Conservation (phyloP, 805 yeast genomes). For the Pichia rugopelliculosa region DNA sequence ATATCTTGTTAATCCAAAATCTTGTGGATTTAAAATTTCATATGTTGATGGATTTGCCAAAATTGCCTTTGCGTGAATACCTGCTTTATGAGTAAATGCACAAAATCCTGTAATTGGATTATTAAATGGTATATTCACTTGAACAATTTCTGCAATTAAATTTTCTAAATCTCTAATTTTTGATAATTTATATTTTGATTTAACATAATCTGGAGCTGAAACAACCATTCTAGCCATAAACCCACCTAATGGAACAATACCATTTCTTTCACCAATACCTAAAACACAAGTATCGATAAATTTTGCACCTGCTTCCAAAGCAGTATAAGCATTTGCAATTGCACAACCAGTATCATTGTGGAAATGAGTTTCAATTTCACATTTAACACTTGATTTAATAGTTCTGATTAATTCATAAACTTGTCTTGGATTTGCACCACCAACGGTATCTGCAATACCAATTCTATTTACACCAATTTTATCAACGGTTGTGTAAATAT, state of each 20-base stretch:
- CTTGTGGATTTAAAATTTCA: constrained; percentile 50
- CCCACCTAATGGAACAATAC: constrained; percentile 55
- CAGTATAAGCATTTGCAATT: constrained; percentile 55
- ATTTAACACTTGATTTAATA: constrained; percentile 46
- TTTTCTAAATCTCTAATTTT: constrained; percentile 52
- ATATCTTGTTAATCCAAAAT: constrained; percentile 54
- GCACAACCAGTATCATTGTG: constrained; percentile 62
- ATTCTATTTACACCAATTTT: constrained; percentile 56
- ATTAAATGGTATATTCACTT: constrained; percentile 53
- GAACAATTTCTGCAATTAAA: constrained; percentile 52
- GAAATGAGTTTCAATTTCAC: constrained; percentile 57
- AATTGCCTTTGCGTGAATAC: constrained; percentile 56
- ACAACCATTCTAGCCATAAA: constrained; percentile 59
- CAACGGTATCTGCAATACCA: constrained; percentile 59
- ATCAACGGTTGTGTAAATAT: constrained; percentile 53
- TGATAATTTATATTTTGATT: constrained; percentile 48
- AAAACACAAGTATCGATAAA: constrained; percentile 51
- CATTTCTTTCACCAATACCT: constrained; percentile 60
- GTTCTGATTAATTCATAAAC: constrained; percentile 54
- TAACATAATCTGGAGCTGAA: constrained; percentile 51
- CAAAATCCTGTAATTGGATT: constrained; percentile 60
- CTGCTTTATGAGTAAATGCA: constrained; percentile 59
- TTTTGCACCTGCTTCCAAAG: constrained; percentile 56
- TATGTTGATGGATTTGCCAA: constrained; percentile 58
- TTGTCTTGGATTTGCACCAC: constrained; percentile 59